Percentiles rank a stretch among this genome's conserved stretches.
Conservation (phyloP, 2,329 filamentous ascomycete genomes). For the Juglanconis sp. region DNA sequence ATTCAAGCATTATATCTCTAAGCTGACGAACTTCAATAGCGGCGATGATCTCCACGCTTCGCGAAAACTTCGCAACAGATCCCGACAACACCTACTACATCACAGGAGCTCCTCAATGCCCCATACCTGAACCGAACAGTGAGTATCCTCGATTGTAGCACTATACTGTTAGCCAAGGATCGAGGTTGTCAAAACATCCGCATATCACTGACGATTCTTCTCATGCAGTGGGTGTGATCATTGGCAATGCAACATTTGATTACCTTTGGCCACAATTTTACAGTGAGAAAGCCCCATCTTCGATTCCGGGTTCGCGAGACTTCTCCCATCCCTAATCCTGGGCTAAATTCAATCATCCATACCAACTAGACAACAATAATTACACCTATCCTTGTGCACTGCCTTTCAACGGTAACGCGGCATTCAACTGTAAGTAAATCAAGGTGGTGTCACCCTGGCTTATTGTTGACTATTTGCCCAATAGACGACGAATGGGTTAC, state of each 20-base stretch:
- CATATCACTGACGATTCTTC: not conserved
- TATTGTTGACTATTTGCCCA: not conserved
- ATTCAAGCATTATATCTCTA: too few relatives aligned
- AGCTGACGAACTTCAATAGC: too few relatives aligned
- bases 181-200: not conserved
- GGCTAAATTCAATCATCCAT: too few relatives aligned
- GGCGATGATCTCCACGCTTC: conserved; percentile 27
- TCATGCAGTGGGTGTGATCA: conserved; percentile 29
- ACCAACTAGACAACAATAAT: conserved; percentile 27
- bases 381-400: conserved; percentile 11
- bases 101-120: conserved; percentile 44
- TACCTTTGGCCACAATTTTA: conserved; percentile 45
- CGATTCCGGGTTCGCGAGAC: not conserved
- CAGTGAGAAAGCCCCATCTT: conserved; percentile 18
- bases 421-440: conserved; percentile 22
- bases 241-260: conserved; percentile 36
- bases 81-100: conserved; percentile 36
- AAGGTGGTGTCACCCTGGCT: not conserved
- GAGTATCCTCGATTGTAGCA: not conserved
- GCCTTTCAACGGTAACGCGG: conserved; percentile 15
- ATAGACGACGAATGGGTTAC: conserved; percentile 24
- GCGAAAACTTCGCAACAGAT: conserved; percentile 32
- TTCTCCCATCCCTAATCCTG: too few relatives aligned
- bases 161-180: not conserved
- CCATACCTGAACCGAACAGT: conserved; percentile 40